Base-by-base conservation (phyloP, 805 yeast species). In the Yarrowia porcina region DNA sequence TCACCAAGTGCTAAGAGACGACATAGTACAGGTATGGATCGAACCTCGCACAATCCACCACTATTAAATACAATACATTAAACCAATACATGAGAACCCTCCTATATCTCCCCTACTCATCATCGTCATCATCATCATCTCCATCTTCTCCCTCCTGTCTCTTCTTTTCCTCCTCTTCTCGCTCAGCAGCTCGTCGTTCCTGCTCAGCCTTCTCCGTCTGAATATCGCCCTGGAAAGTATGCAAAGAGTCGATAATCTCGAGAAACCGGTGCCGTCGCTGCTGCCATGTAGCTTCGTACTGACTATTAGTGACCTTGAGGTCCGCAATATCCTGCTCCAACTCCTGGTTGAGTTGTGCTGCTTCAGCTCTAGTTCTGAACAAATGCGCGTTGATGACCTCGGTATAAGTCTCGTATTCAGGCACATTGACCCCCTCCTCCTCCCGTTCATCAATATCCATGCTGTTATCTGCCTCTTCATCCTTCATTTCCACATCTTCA, bases 401-500 rank as follows among this genome's bases (percentile, higher is more conserved):
- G 33, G 11, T 25, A 27, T 52, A 52, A 12, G 44, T 52, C 33
- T 52, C 59, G n/a, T 21, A 49, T 9, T 49, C 57, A 7, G 57
- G 57, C 17, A 35, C 42, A 8, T n/a, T 30, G 27, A 30, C 25
- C 2, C 20, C n/a, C 15, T 35, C n/a, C 15, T 35, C 59, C 5
- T 35, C 33, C 7, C 20, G 25, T 8, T 52, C 44, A 21, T 35
- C 59, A 25, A 52, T 36, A 13, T 52, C 59, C 59, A 52, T 52
- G 23, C 44, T 52, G 21, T 47, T 28, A 11, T 42, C 36, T 12
- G 57, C 64, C 27, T 60, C 63, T 18, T 21, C 65, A 17, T 63
- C 68, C 18, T 25, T 60, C 66, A 60, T 57, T 23, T 57, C 65
- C 44, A 60, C 63, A 23, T 59, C 66, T 10, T 41, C 44, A 17